Base-by-base conservation (phyloP, 2,329 filamentous ascomycete species). In the Acrodontium crateriforme region DNA sequence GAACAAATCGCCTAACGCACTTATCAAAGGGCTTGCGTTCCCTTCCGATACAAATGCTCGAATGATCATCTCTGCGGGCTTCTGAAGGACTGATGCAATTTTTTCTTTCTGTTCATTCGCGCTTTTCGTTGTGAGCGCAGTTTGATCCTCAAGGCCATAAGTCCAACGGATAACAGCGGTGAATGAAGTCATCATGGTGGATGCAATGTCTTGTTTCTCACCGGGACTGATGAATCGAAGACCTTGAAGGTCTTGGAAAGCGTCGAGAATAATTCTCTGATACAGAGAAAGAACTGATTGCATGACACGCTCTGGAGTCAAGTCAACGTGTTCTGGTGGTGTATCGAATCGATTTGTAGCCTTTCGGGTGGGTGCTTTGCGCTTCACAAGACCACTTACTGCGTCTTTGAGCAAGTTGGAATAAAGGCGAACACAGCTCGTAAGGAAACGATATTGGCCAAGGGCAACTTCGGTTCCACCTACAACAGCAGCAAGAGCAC, bases 161-260 rank as follows among this genome's bases (percentile, higher is more conserved):
- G 75, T 73, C 45, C 76, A 78, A 18, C 67, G 60, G 13, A 94
- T 57, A 16, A 92, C 64, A 24, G 71, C 74, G 38, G 78, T 67
- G 46, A 94, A 75, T 9, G 77, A 68, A 4, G 65, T 65, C 15
- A 81, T 67, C 15, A 93, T 71, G 22, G 66, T 65, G 11, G 67
- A 65, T 33, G 81, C 70, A 26, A 94, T 67, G 31, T 74, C 62
- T 27, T 74, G 69, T 23, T 77, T 73, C 39, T 85, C 76, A 15
- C 74, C 61, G 8, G 72, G 65, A 2, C 69, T 65, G 5, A 69
- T 64, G 49, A 91, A 94, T 40, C 76, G 77, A 89, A 87, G 98
- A 4, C 75, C 83, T 16, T 74, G 71, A 19, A 78, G 80, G 52
- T 78, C 89, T 56, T 92, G 84, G 41, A 91, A 78, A 5, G 91